Evolutionary conservation across 1,284 basidiomycete genomes (phyloP), one percentile per base, ranked within the genome.

Genomic region (Anthracocystis setariae): DNA sequence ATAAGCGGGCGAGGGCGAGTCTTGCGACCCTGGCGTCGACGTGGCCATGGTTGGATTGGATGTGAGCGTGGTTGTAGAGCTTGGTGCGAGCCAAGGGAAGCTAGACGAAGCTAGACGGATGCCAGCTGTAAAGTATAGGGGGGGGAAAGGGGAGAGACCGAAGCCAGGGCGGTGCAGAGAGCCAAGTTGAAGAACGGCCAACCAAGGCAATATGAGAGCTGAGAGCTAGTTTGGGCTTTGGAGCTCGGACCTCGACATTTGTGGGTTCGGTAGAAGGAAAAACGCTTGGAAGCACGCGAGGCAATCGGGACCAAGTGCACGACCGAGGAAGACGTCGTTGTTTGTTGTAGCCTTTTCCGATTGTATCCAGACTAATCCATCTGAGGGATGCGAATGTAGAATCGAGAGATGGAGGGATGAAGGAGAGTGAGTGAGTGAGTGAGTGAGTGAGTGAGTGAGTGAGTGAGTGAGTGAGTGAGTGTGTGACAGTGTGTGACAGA

Each of bases 1-100:
- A 27, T 73, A 73, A 12, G 66, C 71, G 8, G 67, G 52, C 55
- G 62, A 69, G 56, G 61, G 57, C 40, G 71, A 73, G 45, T 62
- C 66, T 49, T 66, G 53, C 2, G 71, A 70, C 33, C 60, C 64
- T 8, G 57, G 49, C 8, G 62, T 52, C 20, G 71, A 63, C 66
- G 65, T 68, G 37, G 66, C 54, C 56, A 59, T 56, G 13, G 8
- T 42, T 37, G 25, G 12, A 18, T 33, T 23, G 42, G 23, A 18
- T 7, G 38, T 35, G 33, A 25, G 10, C 35, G 18, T 9, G 12
- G n/a, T n/a, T n/a, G n/a, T n/a, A n/a, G 38, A 13, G 33, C 23
- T 35, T 32, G 32, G 46, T 21, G 13, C 33, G 17, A 38, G 35
- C 35, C 13, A 21, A 18, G 23, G 32, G 15, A 20, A 7, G 21